These are phyloP conservation scores for Penicillium diatomitis DNA, from an alignment of 495 filamentous ascomycete species.

Conservation along the genomic window DNA sequence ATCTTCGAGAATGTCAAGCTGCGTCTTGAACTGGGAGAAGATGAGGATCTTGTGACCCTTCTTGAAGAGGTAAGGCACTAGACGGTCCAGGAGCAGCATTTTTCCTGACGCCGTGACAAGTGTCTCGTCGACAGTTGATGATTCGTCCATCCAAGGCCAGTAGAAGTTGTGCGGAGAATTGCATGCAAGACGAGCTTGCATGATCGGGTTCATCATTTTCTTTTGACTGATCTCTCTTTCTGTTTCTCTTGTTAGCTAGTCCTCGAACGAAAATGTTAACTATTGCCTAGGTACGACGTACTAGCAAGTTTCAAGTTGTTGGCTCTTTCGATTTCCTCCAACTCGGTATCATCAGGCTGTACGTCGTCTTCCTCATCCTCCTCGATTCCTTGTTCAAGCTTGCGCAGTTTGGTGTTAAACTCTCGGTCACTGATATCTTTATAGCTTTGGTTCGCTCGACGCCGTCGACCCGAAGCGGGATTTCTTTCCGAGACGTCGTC, in stretches of 20 bases:
- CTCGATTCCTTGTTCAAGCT: conserved; percentile 44
- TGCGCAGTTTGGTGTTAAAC: conserved; percentile 60
- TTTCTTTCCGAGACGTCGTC: conserved; percentile 55
- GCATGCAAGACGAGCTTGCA: conserved; percentile 88
- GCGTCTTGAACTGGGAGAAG: conserved; percentile 93
- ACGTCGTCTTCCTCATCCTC: conserved; percentile 48
- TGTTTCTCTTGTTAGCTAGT: conserved; percentile 19
- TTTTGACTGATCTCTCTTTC: conserved; percentile 78
- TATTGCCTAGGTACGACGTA: conserved; percentile 26
- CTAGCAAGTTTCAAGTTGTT: conserved; percentile 72
- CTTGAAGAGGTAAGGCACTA: conserved; percentile 66
- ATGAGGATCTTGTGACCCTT: conserved; percentile 85
- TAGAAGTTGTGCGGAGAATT: conserved; percentile 96
- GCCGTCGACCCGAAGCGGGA: conserved; percentile 33
- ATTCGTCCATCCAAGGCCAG: conserved; percentile 65
- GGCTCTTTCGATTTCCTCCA: conserved; percentile 58
- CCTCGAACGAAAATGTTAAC: background rate
- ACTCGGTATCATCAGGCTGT: conserved; percentile 38
- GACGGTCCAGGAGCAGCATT: conserved; percentile 85
- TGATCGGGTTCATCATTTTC: conserved; percentile 88
- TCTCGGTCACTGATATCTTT: conserved; percentile 67
- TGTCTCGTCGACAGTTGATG: conserved; percentile 54
- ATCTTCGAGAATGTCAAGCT: conserved; percentile 82
- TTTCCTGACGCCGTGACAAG: conserved; percentile 84
- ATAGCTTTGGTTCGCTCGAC: conserved; percentile 51